These are phyloP conservation scores for Chenopodium berlandieri DNA, from an alignment of 148 eudicot species.

Conservation along the genomic window DNA sequence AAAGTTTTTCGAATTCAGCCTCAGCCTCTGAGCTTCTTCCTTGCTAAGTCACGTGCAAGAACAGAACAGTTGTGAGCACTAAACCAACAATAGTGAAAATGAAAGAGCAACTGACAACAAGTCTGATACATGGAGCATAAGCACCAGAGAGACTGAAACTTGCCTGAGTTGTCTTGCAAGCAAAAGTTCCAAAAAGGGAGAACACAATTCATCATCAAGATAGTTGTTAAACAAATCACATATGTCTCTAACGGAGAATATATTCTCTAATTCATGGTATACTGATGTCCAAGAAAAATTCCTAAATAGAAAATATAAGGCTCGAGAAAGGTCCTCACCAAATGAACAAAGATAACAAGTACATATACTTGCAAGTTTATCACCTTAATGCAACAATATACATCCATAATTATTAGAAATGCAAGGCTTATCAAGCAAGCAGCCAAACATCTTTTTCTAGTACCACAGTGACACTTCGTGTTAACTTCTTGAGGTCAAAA, in stretches of 20 bases:
- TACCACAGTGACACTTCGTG: too few species aligned
- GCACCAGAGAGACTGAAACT: neutral
- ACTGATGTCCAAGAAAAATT: too few species aligned
- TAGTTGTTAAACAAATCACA: neutral
- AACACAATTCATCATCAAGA: neutral
- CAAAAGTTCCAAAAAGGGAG: neutral
- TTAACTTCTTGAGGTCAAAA: too few species aligned
- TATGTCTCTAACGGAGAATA: neutral
- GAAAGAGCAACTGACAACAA: neutral
- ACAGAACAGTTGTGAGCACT: conserved; percentile 19
- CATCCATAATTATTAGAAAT: too few species aligned
- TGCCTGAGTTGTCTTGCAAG: neutral
- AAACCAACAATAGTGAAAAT: neutral
- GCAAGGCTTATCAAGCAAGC: too few species aligned
- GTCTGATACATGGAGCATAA: neutral
- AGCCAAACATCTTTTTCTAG: too few species aligned
- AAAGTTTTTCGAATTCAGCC: conserved; percentile 68
- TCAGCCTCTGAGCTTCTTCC: conserved; percentile 84
- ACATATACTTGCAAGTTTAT: too few species aligned
- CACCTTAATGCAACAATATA: too few species aligned
- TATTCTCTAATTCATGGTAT: neutral
- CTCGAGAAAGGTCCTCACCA: too few species aligned
- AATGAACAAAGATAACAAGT: too few species aligned
- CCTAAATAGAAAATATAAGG: too few species aligned
- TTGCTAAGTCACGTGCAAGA: conserved; percentile 38